Conservation (phyloP, 345 rosid species). For the Brassica incana region DNA sequence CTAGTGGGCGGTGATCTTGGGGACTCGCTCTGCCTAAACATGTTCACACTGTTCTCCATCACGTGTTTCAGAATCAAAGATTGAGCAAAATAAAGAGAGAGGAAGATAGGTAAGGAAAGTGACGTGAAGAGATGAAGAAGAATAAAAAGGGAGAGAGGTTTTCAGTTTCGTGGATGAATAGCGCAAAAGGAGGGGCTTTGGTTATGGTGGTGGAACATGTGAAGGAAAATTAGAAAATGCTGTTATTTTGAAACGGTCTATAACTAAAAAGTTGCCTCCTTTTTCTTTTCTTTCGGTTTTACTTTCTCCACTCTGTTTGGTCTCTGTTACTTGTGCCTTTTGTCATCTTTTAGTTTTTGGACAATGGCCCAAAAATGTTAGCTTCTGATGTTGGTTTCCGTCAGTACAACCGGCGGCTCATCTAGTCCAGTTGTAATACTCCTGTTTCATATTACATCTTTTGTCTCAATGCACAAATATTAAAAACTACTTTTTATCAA, state of each 20-base stretch:
- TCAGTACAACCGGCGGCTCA: not conserved
- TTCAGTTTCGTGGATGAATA: not conserved
- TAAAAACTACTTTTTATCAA: no score
- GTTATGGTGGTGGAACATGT: constrained; percentile 25
- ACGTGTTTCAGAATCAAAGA: constrained; percentile 1
- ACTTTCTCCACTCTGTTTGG: constrained; percentile 8
- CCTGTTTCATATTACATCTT: no score
- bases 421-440: not conserved
- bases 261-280: constrained; percentile 14
- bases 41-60: constrained; percentile 35
- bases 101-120: not conserved
- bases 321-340: constrained; percentile 12
- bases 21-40: constrained; percentile 33
- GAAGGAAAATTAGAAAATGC: constrained; percentile 22
- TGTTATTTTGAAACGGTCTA: constrained; percentile 33
- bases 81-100: not conserved
- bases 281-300: constrained; percentile 6
- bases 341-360: constrained; percentile 3
- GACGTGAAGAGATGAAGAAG: not conserved
- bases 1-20: constrained; percentile 59
- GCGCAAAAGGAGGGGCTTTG: constrained; percentile 13
- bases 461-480: no score
- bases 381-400: not conserved
- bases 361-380: not conserved
- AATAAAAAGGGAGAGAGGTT: constrained; percentile 19